Evolutionary conservation across 495 filamentous ascomycete genomes (phyloP), one percentile per base, ranked within the genome.

Genomic region (Penicillium daleae): DNA sequence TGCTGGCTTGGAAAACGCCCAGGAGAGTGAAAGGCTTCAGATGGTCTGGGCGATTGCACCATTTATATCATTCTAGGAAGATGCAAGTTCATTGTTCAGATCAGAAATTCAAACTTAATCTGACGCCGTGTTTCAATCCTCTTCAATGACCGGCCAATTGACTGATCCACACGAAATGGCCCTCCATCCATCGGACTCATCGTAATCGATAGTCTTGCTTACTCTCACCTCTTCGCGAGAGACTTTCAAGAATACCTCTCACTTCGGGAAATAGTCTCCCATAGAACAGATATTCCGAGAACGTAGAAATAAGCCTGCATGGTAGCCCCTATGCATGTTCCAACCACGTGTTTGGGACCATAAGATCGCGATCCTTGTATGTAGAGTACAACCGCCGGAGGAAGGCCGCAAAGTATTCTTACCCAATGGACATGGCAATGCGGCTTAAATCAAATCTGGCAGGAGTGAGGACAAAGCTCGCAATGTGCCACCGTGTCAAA

Each of bases 51-150:
- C 2, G 21, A 22, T 19, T 17, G 4, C 4, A 10, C 40, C 21
- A 22, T 22, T 2, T 22, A 2, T 46, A 49, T 13, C 1, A 5
- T 27, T 26, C 24, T 9, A 9, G 24, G 22, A 29, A 6, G 21
- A 29, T 2, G 2, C 0, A 2, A 7, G 12, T 27, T 48, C 29
- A 26, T 50, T 15, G 24, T 13, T 26, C 12, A 50, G 15, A 50
- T 50, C 24, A 27, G 5, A 50, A 10, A 50, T 10, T 49, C 22
- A 50, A 50, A 29, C 46, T 50, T 29, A 50, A 50, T 50, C 46
- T 50, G 2, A 29, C 27, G 46, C 46, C 46, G 13, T 12, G 46
- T 50, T n/a, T 50, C 46, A 24, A 50, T 50, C 15, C 12, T 13
- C 13, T 29, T 27, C 44, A 15, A 1, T 49, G 46, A 6, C 46